A percentile compares a stretch with the other conserved stretches of the same genome.
phyloP scores from a whole-genome alignment of 2,329 filamentous ascomycete genomes.

The Torrubiellomyces zombiae region DNA sequence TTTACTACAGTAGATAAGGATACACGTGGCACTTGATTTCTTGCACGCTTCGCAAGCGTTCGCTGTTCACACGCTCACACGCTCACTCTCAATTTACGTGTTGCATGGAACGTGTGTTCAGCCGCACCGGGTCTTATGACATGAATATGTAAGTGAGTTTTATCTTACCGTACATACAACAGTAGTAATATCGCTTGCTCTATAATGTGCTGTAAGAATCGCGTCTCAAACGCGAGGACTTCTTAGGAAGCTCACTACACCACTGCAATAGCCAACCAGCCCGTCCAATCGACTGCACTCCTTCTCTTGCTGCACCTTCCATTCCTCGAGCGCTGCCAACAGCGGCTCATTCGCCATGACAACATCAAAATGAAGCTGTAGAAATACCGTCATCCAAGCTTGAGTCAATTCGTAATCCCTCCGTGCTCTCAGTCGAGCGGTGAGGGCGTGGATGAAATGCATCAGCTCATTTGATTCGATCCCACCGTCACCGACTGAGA shows the following conservation, averaged over 20 bases:
- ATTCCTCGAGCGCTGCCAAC: slow-evolving; percentile 43
- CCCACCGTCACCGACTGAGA: slow-evolving; percentile 32
- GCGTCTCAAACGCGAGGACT: slow-evolving; percentile 39
- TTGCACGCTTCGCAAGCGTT: no score
- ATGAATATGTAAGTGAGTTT: no score
- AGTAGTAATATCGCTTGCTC: neutral
- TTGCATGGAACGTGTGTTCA: no score
- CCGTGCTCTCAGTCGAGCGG: slow-evolving; percentile 46
- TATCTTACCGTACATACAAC: no score
- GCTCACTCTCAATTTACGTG: no score
- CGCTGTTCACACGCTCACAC: no score
- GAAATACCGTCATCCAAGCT: slow-evolving; percentile 92
- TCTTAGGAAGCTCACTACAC: slow-evolving; percentile 69
- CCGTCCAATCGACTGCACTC: slow-evolving; percentile 57
- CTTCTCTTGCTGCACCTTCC: slow-evolving; percentile 54
- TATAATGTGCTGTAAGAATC: slow-evolving; percentile 1
- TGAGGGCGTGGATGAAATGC: slow-evolving; percentile 69
- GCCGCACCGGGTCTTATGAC: no score
- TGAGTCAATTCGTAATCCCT: slow-evolving; percentile 88
- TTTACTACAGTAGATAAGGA: no score
- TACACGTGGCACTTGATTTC: no score
- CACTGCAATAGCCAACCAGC: slow-evolving; percentile 73
- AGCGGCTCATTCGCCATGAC: slow-evolving; percentile 35
- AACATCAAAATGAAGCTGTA: slow-evolving; percentile 56
- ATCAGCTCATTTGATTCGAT: slow-evolving; percentile 51